A percentile compares a stretch with the other conserved stretches of the same genome.
phyloP scores from a whole-genome alignment of 2,329 filamentous ascomycete genomes.

The Albophoma yamanashiensis region DNA sequence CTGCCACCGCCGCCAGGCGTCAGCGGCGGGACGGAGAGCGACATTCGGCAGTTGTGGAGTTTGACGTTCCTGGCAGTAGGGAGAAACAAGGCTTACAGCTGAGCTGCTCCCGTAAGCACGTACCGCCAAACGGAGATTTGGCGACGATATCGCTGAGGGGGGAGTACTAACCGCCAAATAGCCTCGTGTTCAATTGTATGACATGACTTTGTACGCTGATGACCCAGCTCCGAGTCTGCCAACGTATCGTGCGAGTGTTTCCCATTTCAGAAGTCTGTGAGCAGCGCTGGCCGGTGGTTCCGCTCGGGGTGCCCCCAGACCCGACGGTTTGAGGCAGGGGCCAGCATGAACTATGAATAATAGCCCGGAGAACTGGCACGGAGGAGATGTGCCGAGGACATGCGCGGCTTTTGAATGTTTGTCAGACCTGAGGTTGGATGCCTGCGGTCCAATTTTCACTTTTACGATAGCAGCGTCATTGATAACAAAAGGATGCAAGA shows the following conservation, averaged over 20 bases:
- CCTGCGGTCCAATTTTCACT: background rate
- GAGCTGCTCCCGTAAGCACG: background rate
- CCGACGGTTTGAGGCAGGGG: no score
- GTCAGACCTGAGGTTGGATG: no score
- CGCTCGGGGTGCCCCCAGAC: background rate
- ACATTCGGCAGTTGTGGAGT: constrained; percentile 7
- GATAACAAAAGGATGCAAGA: background rate
- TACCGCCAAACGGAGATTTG: background rate
- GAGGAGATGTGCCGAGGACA: background rate
- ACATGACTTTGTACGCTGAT: background rate
- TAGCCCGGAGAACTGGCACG: no score
- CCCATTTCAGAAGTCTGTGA: background rate
- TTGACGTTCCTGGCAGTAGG: constrained; percentile 5
- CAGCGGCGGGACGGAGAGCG: constrained; percentile 4
- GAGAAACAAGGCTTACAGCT: constrained; percentile 1
- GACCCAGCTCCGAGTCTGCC: background rate
- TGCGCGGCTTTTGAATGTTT: no score
- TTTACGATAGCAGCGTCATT: background rate
- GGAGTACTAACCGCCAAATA: background rate
- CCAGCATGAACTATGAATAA: no score
- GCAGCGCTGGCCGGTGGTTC: background rate
- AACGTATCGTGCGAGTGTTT: background rate
- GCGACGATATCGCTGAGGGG: background rate
- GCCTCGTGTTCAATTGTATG: background rate
- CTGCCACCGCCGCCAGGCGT: constrained; percentile 7